A percentile compares a stretch with the other conserved stretches of the same genome.
Conservation (phyloP, 2,329 filamentous ascomycete species). For the Hypoxylon sp. region DNA sequence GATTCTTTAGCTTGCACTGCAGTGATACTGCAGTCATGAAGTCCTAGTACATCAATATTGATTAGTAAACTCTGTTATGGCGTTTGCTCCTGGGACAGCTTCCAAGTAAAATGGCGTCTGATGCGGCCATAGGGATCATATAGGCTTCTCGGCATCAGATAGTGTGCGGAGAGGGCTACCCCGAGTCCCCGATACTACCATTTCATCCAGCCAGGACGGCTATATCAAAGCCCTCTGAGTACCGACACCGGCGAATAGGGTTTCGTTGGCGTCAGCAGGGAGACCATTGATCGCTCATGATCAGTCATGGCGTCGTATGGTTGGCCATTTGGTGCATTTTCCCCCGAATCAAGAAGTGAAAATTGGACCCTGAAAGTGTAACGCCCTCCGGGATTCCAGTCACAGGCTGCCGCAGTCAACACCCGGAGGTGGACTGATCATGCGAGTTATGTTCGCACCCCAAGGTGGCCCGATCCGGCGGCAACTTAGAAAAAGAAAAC, state of each 20-base stretch:
- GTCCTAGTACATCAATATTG: constrained; percentile 62
- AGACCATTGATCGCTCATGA: constrained; percentile 15
- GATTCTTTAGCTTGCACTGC: constrained; percentile 76
- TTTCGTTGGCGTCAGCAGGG: constrained; percentile 34
- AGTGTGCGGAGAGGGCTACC: constrained; percentile 18
- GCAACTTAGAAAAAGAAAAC: constrained; percentile 11
- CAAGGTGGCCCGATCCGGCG: constrained; percentile 21
- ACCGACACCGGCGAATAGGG: constrained; percentile 21
- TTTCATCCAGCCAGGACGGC: constrained; percentile 19
- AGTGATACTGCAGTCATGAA: constrained; percentile 82
- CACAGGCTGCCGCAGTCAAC: constrained; percentile 20
- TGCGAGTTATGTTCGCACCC: constrained; percentile 9
- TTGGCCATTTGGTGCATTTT: constrained; percentile 18
- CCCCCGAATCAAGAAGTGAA: constrained; percentile 19
- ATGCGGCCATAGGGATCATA: constrained; percentile 18
- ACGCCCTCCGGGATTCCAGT: constrained; percentile 16
- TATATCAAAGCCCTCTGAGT: constrained; percentile 22
- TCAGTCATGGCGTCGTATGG: constrained; percentile 27
- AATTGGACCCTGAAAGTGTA: constrained; percentile 19
- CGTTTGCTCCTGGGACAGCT: constrained; percentile 1
- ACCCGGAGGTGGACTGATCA: constrained; percentile 21
- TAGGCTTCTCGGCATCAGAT: constrained; percentile 19
- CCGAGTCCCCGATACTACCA: constrained; percentile 17
- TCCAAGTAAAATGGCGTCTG: constrained; percentile 9
- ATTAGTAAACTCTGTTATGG: constrained; percentile 41